Conservation (phyloP, 495 filamentous ascomycete genomes). For the Aspergillus homomorphus region DNA sequence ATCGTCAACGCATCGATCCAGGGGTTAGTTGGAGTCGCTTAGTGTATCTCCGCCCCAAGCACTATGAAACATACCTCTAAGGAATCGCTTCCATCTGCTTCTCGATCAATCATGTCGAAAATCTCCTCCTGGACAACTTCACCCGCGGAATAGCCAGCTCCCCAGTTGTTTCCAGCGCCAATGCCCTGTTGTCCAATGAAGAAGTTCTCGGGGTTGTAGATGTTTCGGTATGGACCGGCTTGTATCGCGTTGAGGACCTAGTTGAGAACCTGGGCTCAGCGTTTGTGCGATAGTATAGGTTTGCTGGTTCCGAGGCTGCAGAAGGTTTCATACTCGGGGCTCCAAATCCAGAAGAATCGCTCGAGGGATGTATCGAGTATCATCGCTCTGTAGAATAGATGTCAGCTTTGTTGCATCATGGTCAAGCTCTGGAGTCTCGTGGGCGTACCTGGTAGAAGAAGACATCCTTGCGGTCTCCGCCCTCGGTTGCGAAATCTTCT, state of each 20-base stretch:
- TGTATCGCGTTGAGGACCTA: slow-evolving; percentile 91
- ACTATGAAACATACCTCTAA: slow-evolving; percentile 60
- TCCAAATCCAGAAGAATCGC: slow-evolving; percentile 95
- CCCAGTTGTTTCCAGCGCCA: slow-evolving; percentile 98
- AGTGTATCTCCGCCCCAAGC: neutral
- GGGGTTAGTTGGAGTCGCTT: neutral
- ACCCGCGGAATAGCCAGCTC: slow-evolving; percentile 88
- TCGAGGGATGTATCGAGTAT: slow-evolving; percentile 95
- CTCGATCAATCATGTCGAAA: slow-evolving; percentile 98
- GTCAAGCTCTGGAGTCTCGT: neutral
- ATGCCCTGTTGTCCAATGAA: slow-evolving; percentile 87
- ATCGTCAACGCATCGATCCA: neutral
- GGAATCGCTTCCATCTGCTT: slow-evolving; percentile 96
- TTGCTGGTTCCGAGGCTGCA: slow-evolving; percentile 7
- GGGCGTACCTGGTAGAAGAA: slow-evolving; percentile 86
- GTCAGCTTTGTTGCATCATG: slow-evolving; percentile 3
- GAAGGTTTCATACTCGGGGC: slow-evolving; percentile 61
- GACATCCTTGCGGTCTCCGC: slow-evolving; percentile 95
- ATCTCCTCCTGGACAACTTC: slow-evolving; percentile 93
- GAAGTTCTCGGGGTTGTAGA: slow-evolving; percentile 99
- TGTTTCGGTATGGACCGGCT: slow-evolving; percentile 89
- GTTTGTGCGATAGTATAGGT: slow-evolving; percentile 1
- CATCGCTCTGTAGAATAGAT: slow-evolving; percentile 63
- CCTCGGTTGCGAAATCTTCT: slow-evolving; percentile 92
- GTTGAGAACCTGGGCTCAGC: slow-evolving; percentile 10